Percentiles rank a stretch among this genome's conserved stretches.
These are phyloP conservation scores for Eucalyptus sideroxylon DNA, from an alignment of 345 rosid species.

Conservation along the genomic window DNA sequence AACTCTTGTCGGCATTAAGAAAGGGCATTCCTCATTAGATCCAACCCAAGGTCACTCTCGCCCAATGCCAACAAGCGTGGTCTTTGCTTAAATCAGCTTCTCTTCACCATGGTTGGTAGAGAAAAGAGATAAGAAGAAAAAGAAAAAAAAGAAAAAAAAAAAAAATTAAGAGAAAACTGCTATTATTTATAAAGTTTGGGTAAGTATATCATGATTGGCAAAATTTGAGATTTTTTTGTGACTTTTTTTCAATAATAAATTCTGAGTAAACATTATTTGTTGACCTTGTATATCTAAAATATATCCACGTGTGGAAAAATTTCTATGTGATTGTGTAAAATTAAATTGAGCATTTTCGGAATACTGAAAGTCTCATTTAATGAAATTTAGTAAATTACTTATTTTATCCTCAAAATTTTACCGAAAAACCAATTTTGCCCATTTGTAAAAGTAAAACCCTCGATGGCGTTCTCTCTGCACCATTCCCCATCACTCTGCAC, in stretches of 20 bases:
- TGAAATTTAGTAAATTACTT: too few relatives aligned
- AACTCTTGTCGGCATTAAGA: fast-evolving
- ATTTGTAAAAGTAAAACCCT: too few relatives aligned
- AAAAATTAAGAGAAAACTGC: too few relatives aligned
- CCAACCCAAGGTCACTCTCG: fast-evolving
- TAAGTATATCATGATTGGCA: fast-evolving
- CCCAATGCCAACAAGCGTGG: fast-evolving
- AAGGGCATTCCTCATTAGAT: fast-evolving
- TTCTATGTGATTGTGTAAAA: neutral
- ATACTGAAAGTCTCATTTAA: too few relatives aligned
- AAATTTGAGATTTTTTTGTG: too few relatives aligned
- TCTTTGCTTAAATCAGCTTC: too few relatives aligned
- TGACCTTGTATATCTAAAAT: neutral
- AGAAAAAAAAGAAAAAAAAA: fast-evolving
- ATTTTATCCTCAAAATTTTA: too few relatives aligned
- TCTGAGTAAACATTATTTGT: neutral
- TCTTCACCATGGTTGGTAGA: fast-evolving
- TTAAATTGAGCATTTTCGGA: neutral
- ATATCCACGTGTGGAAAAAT: neutral
- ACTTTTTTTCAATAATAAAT: neutral
- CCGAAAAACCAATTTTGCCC: too few relatives aligned
- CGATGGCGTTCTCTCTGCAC: too few relatives aligned
- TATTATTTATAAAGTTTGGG: fast-evolving
- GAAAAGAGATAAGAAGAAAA: too few relatives aligned
- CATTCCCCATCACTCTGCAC: too few relatives aligned